Evolutionary conservation across 805 yeast species (phyloP), one percentile per base, ranked within the genome.

Genomic region (Pichia heedii): DNA sequence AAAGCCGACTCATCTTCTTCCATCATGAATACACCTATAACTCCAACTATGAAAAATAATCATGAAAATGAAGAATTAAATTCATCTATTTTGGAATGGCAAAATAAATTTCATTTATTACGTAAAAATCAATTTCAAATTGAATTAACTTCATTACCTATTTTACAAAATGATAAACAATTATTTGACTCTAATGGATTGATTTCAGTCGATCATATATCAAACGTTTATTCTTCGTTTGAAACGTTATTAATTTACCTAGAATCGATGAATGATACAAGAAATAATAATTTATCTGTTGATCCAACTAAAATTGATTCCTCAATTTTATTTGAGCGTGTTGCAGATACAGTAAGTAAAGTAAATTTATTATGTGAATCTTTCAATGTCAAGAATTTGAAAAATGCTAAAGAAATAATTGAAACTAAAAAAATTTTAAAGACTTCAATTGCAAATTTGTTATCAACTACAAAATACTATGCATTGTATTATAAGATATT

Each of bases 381-480:
- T 2, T 54, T 60, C 5, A 37, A 12, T 12, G 64, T 63, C 6
- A 29, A 29, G 6, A 29, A 29, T n/a, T 5, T 9, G 8, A 13
- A 29, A 16, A 32, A n/a, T 18, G 22, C 61, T 65, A 8, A 4
- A 32, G 44, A 40, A 9, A 42, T 54, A 9, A 58, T 42, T 54
- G 68, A 45, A 68, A 74, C 46, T 62, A 68, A 56, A 61, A 78
- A 36, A 58, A 68, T 36, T 55, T 68, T 84, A 5, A 75, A 81
- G 44, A 81, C 82, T 37, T 71, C 90, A 1, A 73, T 84, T 21
- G 77, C 88, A 16, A 87, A 83, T 61, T 74, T 80, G 0, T 76
- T 90, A 35, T 79, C 95, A 4, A 72, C 87, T 1, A 75, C 89
- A 1, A 71, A 96, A 54, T 85, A 86, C 56, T 83, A 68, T 59